phyloP scores from a whole-genome alignment of 2,329 filamentous ascomycete species.

The Beauveria brongniartii region DNA sequence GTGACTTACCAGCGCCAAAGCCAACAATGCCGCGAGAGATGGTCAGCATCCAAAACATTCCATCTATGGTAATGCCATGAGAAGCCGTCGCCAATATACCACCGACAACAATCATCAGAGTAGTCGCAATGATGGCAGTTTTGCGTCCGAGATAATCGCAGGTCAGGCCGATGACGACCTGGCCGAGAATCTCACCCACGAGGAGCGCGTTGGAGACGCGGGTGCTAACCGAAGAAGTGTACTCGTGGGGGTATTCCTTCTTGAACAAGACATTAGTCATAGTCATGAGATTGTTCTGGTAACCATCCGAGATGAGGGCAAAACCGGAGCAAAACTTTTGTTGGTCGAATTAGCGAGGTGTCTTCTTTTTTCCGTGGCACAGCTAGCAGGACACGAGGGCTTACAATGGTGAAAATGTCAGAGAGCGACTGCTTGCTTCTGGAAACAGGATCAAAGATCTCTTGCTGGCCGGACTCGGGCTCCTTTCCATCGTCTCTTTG shows the following conservation, averaged over 20 bases:
- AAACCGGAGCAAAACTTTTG: slow-evolving; percentile 23
- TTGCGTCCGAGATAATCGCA: slow-evolving; percentile 42
- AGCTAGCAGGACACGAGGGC: not conserved
- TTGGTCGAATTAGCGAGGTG: not conserved
- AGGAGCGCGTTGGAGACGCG: slow-evolving; percentile 33
- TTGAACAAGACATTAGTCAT: slow-evolving; percentile 25
- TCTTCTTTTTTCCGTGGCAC: not conserved
- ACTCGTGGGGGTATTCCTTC: slow-evolving; percentile 26
- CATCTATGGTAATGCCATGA: slow-evolving; percentile 34
- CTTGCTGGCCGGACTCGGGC: not conserved
- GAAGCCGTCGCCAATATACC: slow-evolving; percentile 38
- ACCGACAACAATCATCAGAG: slow-evolving; percentile 38
- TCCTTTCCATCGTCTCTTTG: not conserved
- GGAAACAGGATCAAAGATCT: not conserved
- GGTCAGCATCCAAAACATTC: slow-evolving; percentile 47
- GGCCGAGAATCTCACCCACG: slow-evolving; percentile 34
- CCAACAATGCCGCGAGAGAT: slow-evolving; percentile 40
- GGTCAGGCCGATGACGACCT: slow-evolving; percentile 32
- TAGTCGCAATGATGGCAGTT: slow-evolving; percentile 37
- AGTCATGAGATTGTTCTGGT: slow-evolving; percentile 30
- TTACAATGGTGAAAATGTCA: slow-evolving; percentile 21
- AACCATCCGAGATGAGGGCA: slow-evolving; percentile 28
- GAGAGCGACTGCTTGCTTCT: slow-evolving; percentile 16
- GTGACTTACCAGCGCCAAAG: slow-evolving; percentile 29
- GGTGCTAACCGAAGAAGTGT: slow-evolving; percentile 29